These are phyloP conservation scores for Clarireedia hainanense DNA, from an alignment of 2,329 filamentous ascomycete species.

Conservation along the genomic window DNA sequence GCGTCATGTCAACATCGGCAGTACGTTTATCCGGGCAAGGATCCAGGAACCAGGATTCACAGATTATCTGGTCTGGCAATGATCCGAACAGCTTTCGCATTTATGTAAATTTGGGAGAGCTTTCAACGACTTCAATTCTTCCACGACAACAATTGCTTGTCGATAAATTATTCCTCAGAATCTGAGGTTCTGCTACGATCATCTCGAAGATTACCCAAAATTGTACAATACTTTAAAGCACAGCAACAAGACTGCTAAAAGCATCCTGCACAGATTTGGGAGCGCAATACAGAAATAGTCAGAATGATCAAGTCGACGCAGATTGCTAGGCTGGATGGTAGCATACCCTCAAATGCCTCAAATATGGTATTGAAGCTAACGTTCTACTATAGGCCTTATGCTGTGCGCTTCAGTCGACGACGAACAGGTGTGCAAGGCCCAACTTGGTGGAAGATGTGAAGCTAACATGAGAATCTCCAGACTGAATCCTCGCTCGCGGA, in stretches of 20 bases:
- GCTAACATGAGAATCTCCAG: conserved; percentile 29
- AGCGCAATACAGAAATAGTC: conserved; percentile 6
- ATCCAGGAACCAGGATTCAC: not conserved
- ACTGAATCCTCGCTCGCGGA: conserved; percentile 72
- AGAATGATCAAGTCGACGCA: conserved; percentile 77
- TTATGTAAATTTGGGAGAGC: not conserved
- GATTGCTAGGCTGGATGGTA: conserved; percentile 89
- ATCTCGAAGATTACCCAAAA: not conserved
- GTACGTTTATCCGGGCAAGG: not conserved
- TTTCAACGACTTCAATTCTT: not conserved
- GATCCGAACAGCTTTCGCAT: not conserved
- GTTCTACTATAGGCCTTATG: conserved; percentile 63
- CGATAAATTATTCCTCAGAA: not conserved
- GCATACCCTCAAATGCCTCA: not conserved
- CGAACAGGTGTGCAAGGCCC: conserved; percentile 51
- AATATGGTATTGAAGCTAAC: not conserved
- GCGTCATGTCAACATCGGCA: not conserved
- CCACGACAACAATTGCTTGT: not conserved
- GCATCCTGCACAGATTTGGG: not conserved
- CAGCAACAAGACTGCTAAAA: not conserved
- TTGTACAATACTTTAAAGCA: not conserved
- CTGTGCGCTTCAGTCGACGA: conserved; percentile 93
- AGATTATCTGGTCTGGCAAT: not conserved
- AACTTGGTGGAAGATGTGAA: not conserved
- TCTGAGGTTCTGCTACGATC: not conserved